Evolutionary conservation across 371 early-diverging fungal species (phyloP).

Genomic region (Syncephalis plumigaleata): DNA sequence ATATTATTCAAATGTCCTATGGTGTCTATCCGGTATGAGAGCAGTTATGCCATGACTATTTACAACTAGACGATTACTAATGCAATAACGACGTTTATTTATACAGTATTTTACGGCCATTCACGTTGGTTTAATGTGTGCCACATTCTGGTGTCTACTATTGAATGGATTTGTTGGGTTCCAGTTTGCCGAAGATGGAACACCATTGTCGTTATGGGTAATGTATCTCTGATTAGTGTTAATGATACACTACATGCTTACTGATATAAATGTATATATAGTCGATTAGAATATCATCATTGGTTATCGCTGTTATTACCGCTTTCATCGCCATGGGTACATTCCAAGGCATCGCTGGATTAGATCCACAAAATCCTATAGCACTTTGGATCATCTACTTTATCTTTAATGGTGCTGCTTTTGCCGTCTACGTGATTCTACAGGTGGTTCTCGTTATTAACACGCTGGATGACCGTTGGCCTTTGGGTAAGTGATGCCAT

Average conservation of each 20-base stretch:
- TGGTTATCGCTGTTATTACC: conserved; percentile 53
- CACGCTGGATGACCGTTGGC: conserved; percentile 92
- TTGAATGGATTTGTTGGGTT: conserved; percentile 91
- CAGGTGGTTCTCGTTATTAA: conserved; percentile 88
- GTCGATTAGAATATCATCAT: conserved; percentile 72
- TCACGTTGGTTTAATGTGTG: conserved; percentile 62
- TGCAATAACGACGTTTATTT: too few species aligned
- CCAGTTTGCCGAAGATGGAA: conserved; percentile 95
- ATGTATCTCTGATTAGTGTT: background rate
- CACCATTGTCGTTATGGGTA: conserved; percentile 77
- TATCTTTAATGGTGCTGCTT: conserved; percentile 62
- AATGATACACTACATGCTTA: background rate
- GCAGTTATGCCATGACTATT: background rate
- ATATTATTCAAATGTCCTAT: conserved; percentile 75
- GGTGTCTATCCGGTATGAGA: conserved; percentile 60
- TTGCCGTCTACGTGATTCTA: conserved; percentile 69
- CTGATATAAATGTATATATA: conserved; percentile 19
- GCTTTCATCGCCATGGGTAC: conserved; percentile 74
- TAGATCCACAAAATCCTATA: conserved; percentile 39
- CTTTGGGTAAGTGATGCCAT: conserved; percentile 36
- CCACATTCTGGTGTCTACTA: conserved; percentile 79
- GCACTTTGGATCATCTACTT: conserved; percentile 81
- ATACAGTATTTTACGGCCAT: conserved; percentile 70
- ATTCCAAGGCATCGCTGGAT: conserved; percentile 42
- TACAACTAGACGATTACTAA: background rate